These are phyloP conservation scores for Umbellularia californica DNA, from an alignment of 164 flowering plant species.

Conservation along the genomic window DNA sequence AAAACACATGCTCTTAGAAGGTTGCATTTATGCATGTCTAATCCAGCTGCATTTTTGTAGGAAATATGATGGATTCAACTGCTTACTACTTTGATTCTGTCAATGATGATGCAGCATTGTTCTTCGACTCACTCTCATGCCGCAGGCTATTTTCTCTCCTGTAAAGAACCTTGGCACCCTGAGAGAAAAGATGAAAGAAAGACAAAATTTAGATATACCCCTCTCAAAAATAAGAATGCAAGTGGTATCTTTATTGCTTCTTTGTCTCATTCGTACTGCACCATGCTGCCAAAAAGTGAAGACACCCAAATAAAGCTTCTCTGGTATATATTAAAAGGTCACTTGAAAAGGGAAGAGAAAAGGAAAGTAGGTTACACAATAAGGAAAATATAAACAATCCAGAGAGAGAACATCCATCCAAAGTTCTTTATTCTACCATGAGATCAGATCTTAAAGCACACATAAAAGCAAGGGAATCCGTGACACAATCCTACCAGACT, in stretches of 20 bases:
- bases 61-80: background rate
- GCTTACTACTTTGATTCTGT: background rate
- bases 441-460: too few species aligned
- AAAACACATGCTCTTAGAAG: background rate
- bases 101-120: conserved; percentile 13
- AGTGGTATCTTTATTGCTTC: background rate
- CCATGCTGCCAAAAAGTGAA: too few species aligned
- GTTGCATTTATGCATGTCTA: background rate
- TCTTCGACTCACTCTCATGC: conserved; percentile 16
- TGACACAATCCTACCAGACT: too few species aligned
- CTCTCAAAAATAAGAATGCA: background rate
- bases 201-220: background rate
- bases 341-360: too few species aligned
- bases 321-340: too few species aligned
- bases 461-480: too few species aligned
- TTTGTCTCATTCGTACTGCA: too few species aligned
- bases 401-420: too few species aligned
- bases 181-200: conserved; percentile 12
- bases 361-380: too few species aligned
- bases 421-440: too few species aligned
- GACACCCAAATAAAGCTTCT: too few species aligned
- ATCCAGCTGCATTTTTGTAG: background rate
- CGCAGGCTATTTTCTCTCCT: conserved; percentile 73
- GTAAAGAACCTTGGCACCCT: conserved; percentile 78
- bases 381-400: too few species aligned